Base-by-base conservation (phyloP, 2,329 filamentous ascomycete species). In the Pseudogymnoascus pannorum region DNA sequence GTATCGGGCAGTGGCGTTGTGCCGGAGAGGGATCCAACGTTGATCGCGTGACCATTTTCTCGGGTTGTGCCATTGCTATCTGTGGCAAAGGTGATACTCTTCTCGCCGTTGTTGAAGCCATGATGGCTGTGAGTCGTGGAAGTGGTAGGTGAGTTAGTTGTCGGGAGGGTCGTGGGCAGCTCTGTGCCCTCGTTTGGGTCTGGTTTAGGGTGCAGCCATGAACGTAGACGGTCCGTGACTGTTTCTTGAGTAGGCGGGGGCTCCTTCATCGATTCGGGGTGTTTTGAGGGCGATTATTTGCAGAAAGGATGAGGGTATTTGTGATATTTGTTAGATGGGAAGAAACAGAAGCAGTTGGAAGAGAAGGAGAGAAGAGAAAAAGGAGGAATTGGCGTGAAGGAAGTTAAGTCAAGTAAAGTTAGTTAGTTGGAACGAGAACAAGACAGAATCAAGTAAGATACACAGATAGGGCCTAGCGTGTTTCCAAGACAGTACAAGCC, bases 261-360 rank as follows among this genome's bases (percentile, higher is more conserved):
- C 44, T 51, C 44, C 44, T 51, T 51, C 44, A 51, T 51, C 44
- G 44, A 51, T 51, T 51, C 44, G 44, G 44, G 44, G 24, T 16
- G 24, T 18, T 31, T 51, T 51, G 44, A 51, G 22, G 44, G 44
- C 16, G 44, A 51, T 51, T n/a, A 51, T 51, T 29, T 16, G 24
- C 24, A 51, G 14, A 51, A 22, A 16, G 12, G 29, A 51, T 9
- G 24, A 16, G 24, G 8, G 22, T n/a, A n/a, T n/a, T 26, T 48
- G 7, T 51, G 44, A 51, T 11, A 7, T n/a, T 26, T 48, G 22
- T 24, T 48, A 8, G 44, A 51, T 18, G 4, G 22, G 8, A 26
- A 26, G 22, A 51, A 51, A 22, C 5, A 44, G 20, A 20, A 18
- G 9, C 38, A 20, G 38, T 44, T 44, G 4, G 11, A 18, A 24